Conservation (phyloP, 192 early-diverging fungal species). For the Backusella psychrophila region DNA sequence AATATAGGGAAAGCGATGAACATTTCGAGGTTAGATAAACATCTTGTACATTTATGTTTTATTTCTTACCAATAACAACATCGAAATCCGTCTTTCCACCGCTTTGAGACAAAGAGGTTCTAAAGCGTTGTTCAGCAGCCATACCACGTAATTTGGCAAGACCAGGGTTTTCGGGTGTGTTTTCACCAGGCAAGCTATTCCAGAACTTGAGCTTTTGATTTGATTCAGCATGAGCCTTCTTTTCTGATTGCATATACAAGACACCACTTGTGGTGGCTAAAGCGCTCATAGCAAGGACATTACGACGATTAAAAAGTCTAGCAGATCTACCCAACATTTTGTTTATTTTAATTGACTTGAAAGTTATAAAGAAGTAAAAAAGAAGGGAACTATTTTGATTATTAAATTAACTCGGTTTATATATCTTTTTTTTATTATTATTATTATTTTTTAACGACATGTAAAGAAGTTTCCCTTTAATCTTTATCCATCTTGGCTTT, state of each 20-base stretch:
- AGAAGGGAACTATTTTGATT: not conserved
- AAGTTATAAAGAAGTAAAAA: not conserved
- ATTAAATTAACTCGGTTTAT: not conserved
- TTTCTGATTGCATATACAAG: not conserved
- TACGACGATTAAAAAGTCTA: not conserved
- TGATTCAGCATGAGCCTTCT: constrained; percentile 9
- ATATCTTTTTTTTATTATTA: not conserved
- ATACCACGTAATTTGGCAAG: constrained; percentile 13
- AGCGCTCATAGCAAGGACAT: not conserved
- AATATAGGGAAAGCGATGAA: not conserved
- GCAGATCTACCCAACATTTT: constrained; percentile 10
- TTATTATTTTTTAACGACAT: not conserved
- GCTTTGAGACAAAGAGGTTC: constrained; percentile 6
- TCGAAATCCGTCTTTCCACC: constrained; percentile 11
- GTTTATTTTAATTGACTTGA: not conserved
- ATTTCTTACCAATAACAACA: constrained; percentile 8
- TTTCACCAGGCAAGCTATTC: constrained; percentile 15
- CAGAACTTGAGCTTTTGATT: constrained; percentile 14
- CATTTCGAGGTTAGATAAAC: too few species aligned
- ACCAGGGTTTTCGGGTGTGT: constrained; percentile 14
- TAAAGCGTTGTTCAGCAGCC: constrained; percentile 16
- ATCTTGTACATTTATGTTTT: too few species aligned
- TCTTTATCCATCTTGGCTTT: constrained; percentile 7
- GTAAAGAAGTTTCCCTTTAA: constrained; percentile 3
- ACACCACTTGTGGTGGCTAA: not conserved